Evolutionary conservation across 2,329 filamentous ascomycete species (phyloP), one percentile per base, ranked within the genome.

Genomic region (Ophioceras dolichostomum): DNA sequence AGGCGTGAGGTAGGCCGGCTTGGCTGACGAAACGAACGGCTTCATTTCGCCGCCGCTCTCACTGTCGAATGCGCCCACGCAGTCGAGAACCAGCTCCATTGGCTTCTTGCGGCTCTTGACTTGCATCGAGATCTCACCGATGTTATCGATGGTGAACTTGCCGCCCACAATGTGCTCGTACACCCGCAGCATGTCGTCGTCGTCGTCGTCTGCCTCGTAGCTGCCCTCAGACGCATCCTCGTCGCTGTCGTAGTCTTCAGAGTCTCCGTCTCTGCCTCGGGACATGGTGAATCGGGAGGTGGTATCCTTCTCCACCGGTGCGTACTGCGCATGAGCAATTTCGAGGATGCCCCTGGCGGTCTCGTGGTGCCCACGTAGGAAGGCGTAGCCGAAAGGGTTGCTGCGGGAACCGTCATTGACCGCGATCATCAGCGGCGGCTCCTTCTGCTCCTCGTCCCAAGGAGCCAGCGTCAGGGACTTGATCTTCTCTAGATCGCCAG

Each of bases 71-170:
- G n/a, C n/a, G n/a, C n/a, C n/a, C n/a, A n/a, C n/a, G n/a, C n/a
- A n/a, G 2, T 2, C 53, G 56, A 63, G 4, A 50, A 87, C 53
- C 39, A 83, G 53, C 0, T 54, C 44, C 2, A 70, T 50, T 2
- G 84, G 78, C 26, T 65, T 66, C 8, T 68, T 57, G 13, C 64
- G 58, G 39, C 80, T 83, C 50, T 83, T 77, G 41, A 86, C 79
- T 39, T 79, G 67, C 49, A 71, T 77, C 0, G 73, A 73, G 4
- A 82, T 64, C 44, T 83, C 71, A 0, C 81, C 81, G 40, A 91
- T 67, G 46, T 85, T 76, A 13, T 91, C 81, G 37, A 89, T 70
- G 0, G 84, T 91, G 52, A 83, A 84, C 26, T 70, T 64, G 10
- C 79, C 72, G 45, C 80, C 71, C 20, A 85, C 59, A 29, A 77